A percentile compares a stretch with the other conserved stretches of the same genome.
Evolutionary conservation across 2,329 filamentous ascomycete species (phyloP).

Genomic region (Diplodia corticola): DNA sequence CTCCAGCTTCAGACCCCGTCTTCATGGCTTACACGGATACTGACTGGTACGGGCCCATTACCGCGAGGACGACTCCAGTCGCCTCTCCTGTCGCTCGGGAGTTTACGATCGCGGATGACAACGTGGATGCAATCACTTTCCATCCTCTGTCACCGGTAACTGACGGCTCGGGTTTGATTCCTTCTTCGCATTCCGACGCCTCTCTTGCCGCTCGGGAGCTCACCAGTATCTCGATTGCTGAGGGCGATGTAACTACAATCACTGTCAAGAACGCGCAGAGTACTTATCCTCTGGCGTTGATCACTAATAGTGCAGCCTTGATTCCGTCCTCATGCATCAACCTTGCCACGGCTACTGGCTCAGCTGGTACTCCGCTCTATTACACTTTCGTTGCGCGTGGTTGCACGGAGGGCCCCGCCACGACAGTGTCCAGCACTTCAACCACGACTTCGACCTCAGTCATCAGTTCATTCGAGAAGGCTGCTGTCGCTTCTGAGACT

Average conservation of each 20-base stretch:
- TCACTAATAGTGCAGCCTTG: background rate
- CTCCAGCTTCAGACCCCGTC: too few relatives aligned
- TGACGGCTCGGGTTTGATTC: background rate
- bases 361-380: background rate
- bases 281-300: background rate
- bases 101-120: background rate
- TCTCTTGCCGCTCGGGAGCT: background rate
- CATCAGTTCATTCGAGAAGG: background rate
- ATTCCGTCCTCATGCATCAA: background rate
- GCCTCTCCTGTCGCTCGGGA: background rate
- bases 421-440: background rate
- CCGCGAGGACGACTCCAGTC: background rate
- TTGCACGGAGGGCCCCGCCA: background rate
- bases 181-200: background rate
- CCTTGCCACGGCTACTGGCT: background rate
- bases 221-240: background rate
- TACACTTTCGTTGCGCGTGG: conserved; percentile 6
- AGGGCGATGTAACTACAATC: background rate
- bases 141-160: background rate
- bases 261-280: background rate
- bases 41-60: too few relatives aligned
- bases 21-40: background rate
- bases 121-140: background rate
- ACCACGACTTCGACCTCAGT: background rate
- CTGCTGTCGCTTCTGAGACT: background rate